These are phyloP conservation scores for Chaetomium sp. DNA, from an alignment of 2,329 filamentous ascomycete species.

Conservation along the genomic window DNA sequence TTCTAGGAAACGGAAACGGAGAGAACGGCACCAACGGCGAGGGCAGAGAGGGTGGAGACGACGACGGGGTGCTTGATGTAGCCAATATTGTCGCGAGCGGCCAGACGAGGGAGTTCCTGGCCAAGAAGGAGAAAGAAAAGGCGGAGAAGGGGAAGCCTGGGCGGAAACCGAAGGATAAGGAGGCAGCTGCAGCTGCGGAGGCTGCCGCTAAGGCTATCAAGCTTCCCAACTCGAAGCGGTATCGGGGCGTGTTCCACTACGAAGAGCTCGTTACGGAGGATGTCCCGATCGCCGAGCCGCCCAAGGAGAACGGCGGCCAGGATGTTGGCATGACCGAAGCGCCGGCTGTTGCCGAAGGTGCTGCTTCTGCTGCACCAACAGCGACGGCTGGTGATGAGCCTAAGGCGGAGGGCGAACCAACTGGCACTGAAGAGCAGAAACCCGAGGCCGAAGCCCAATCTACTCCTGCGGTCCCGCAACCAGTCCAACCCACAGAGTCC, in stretches of 20 bases:
- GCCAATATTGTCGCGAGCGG: slow-evolving; percentile 79
- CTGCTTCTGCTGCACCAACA: neutral
- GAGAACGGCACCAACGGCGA: slow-evolving; percentile 34
- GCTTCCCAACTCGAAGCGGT: slow-evolving; percentile 66
- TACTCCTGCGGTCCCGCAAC: neutral
- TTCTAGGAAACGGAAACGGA: slow-evolving; percentile 15
- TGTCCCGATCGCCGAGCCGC: slow-evolving; percentile 33
- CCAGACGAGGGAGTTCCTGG: slow-evolving; percentile 74
- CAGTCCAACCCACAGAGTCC: slow-evolving; percentile 1
- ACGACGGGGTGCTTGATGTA: slow-evolving; percentile 74
- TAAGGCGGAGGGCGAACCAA: slow-evolving; percentile 14
- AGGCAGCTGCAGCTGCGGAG: slow-evolving; percentile 39
- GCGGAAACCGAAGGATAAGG: slow-evolving; percentile 55
- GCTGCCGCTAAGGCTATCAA: slow-evolving; percentile 48
- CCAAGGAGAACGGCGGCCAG: slow-evolving; percentile 23
- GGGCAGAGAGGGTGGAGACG: slow-evolving; percentile 35
- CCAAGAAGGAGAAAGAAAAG: slow-evolving; percentile 77
- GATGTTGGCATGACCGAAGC: slow-evolving; percentile 23
- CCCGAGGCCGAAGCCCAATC: neutral
- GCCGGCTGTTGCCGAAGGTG: neutral
- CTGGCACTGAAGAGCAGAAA: neutral
- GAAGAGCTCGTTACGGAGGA: slow-evolving; percentile 60
- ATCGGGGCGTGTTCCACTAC: slow-evolving; percentile 64
- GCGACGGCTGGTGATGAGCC: slow-evolving; percentile 10
- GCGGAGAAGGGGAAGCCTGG: slow-evolving; percentile 55